phyloP scores from a whole-genome alignment of 2,329 filamentous ascomycete genomes.

The Colletotrichum noveboracense region DNA sequence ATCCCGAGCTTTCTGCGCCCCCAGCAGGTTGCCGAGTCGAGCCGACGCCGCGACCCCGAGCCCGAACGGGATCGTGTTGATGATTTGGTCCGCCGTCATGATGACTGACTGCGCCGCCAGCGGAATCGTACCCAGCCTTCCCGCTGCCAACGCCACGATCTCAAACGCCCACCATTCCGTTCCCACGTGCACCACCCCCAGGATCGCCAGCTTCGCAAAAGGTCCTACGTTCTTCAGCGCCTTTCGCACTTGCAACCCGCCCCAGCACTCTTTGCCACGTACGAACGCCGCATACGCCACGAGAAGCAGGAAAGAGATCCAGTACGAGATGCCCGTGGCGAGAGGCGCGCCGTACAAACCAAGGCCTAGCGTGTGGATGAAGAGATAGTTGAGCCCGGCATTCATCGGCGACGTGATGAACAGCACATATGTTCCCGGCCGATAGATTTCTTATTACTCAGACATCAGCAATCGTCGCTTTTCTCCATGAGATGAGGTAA shows the following conservation, averaged over 20 bases:
- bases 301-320: constrained; percentile 80
- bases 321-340: constrained; percentile 85
- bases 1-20: constrained; percentile 67
- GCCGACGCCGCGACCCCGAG: constrained; percentile 82
- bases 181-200: constrained; percentile 83
- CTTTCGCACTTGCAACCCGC: constrained; percentile 67
- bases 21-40: constrained; percentile 80
- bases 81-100: constrained; percentile 87
- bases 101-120: constrained; percentile 86
- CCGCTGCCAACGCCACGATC: constrained; percentile 84
- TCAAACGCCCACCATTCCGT: constrained; percentile 97
- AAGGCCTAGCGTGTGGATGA: constrained; percentile 74
- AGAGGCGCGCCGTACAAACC: constrained; percentile 81
- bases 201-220: constrained; percentile 75
- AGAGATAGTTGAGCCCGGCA: constrained; percentile 78
- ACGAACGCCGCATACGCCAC: constrained; percentile 76
- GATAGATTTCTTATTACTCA: constrained; percentile 62
- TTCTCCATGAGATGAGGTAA: neutral
- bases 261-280: constrained; percentile 78
- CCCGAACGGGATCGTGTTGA: constrained; percentile 87
- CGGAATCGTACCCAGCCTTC: constrained; percentile 77
- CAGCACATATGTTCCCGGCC: constrained; percentile 81
- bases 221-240: constrained; percentile 71
- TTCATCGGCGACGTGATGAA: constrained; percentile 84
- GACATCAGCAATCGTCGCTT: neutral